These are phyloP conservation scores for Diaporthe sp. DNA, from an alignment of 2,329 filamentous ascomycete genomes.

Conservation along the genomic window DNA sequence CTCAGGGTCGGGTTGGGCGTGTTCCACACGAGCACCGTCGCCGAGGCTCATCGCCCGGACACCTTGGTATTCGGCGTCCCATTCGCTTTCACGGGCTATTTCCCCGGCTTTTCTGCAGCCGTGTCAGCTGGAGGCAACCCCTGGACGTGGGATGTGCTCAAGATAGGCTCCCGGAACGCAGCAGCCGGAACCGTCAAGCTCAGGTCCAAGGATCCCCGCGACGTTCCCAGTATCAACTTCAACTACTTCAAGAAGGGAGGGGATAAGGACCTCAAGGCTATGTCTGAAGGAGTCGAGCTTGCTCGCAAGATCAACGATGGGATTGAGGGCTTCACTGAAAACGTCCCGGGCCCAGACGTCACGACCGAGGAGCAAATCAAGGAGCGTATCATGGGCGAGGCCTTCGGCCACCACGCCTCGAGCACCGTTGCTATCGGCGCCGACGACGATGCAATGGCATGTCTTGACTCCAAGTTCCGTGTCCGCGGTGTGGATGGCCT, in stretches of 20 bases:
- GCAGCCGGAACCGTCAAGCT: constrained; percentile 71
- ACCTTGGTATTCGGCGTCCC: background rate
- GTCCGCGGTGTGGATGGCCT: constrained; percentile 20
- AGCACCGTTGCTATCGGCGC: constrained; percentile 20
- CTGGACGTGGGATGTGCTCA: constrained; percentile 57
- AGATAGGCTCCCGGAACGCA: constrained; percentile 60
- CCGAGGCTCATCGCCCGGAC: background rate
- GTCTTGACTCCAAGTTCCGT: constrained; percentile 27
- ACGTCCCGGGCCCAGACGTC: background rate
- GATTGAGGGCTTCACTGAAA: background rate
- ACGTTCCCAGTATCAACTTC: constrained; percentile 72
- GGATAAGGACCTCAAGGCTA: constrained; percentile 54
- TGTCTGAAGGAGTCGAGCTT: constrained; percentile 34
- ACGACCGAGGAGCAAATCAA: background rate
- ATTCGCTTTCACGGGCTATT: background rate
- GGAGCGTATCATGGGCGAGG: background rate
- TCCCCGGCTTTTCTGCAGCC: constrained; percentile 34
- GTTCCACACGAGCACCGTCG: background rate
- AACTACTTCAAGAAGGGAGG: constrained; percentile 64
- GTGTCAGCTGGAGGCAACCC: background rate
- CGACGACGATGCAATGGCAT: constrained; percentile 5
- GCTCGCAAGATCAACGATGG: constrained; percentile 1
- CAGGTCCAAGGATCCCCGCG: constrained; percentile 70
- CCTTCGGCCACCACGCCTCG: constrained; percentile 19
- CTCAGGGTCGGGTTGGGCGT: background rate